Evolutionary conservation across 2,329 filamentous ascomycete genomes (phyloP), one percentile per base, ranked within the genome.

Genomic region (Pseudogymnoascus sp.): DNA sequence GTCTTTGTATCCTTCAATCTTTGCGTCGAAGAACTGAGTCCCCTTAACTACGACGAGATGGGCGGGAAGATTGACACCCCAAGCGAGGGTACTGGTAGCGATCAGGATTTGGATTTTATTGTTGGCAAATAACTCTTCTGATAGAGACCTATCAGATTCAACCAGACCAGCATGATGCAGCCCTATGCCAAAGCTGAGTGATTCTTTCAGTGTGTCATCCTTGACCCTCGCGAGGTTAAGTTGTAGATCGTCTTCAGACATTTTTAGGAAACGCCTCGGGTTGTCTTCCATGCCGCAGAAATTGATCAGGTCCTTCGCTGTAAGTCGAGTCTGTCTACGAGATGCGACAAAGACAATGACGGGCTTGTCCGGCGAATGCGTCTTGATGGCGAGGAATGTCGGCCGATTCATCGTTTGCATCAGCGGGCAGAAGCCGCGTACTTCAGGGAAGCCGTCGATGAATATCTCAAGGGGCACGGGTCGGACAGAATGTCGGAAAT

Each of bases 401-500:
- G 95, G 95, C 5, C 95, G 84, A 72, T 99, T 99, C 95, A 99
- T 99, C 0, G 92, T 96, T 76, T 97, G 93, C 95, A 99, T 99
- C 68, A 99, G 77, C 0, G 95, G 92, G 71, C 93, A 97, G 78
- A 99, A 99, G 0, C 95, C 95, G 65, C 93, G 85, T 69, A 95
- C 89, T 72, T 97, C 91, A 0, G 95, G 93, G 73, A 99, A 99
- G 0, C 95, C 96, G 73, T 99, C 95, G 68, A 99, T 99, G 75
- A 91, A 99, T 47, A 97, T 90, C 74, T 99, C 93, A 40, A 99
- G 77, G 0, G 96, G 95, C 8, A 99, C 96, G 2, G 96, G 95
- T 23, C 95, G 91, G 37, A 99, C 96, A 0, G 93, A 97, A 73
- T 99, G 95, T 29, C 92, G 85, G 77, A 99, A 99, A 76, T 99